Conservation (phyloP, 1,284 basidiomycete genomes). For the Sanghuangporus sanghuang region DNA sequence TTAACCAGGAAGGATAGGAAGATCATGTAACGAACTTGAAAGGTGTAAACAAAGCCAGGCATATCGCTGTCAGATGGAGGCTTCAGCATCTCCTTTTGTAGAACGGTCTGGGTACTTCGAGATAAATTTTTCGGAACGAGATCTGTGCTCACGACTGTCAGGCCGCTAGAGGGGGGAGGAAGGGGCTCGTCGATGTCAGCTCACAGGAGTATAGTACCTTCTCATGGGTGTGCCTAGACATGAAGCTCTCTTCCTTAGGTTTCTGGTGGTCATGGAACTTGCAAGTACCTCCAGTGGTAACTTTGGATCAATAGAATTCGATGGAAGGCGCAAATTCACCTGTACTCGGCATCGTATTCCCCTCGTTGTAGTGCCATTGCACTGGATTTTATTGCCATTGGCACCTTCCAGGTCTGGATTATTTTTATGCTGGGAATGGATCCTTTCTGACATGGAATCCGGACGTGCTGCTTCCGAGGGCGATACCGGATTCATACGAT, state of each 20-base stretch:
- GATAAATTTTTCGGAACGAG: slow-evolving; percentile 67
- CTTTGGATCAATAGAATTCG: not conserved
- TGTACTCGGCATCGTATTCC: slow-evolving; percentile 53
- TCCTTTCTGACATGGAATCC: slow-evolving; percentile 40
- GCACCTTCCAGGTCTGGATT: slow-evolving; percentile 35
- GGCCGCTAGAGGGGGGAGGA: not conserved
- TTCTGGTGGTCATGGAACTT: too few relatives aligned
- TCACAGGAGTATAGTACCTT: too few relatives aligned
- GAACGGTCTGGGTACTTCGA: slow-evolving; percentile 51
- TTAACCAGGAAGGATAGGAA: not conserved
- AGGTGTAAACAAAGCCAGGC: slow-evolving; percentile 72
- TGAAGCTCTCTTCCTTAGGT: too few relatives aligned
- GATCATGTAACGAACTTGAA: slow-evolving; percentile 48
- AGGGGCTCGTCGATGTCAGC: too few relatives aligned
- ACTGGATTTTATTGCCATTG: slow-evolving; percentile 48
- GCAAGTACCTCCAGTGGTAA: not conserved
- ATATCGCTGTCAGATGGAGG: slow-evolving; percentile 50
- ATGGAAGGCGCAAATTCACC: not conserved
- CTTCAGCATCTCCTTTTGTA: slow-evolving; percentile 69
- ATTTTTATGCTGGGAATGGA: slow-evolving; percentile 64
- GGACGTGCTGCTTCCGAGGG: slow-evolving; percentile 34
- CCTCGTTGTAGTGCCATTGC: slow-evolving; percentile 45
- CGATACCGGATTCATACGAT: slow-evolving; percentile 48
- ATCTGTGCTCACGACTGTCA: slow-evolving; percentile 33
- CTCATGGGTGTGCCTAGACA: too few relatives aligned